These are phyloP conservation scores for Colletotrichum agaves DNA, from an alignment of 2,329 filamentous ascomycete species.

Conservation along the genomic window DNA sequence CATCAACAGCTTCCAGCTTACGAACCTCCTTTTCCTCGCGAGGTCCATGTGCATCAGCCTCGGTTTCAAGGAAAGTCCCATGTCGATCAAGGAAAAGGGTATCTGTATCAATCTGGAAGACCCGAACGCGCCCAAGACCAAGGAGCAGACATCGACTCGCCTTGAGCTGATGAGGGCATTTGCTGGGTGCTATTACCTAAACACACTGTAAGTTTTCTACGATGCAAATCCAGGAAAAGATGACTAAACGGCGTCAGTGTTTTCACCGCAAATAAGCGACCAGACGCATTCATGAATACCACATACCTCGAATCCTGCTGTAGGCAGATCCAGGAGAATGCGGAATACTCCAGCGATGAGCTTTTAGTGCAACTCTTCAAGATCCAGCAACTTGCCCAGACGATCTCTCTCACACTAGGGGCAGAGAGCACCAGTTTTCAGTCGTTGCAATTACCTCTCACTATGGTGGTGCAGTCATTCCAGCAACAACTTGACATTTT, in stretches of 20 bases:
- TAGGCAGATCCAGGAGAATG: conserved; percentile 52
- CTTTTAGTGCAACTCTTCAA: conserved; percentile 58
- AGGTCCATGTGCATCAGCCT: conserved; percentile 58
- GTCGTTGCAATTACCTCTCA: conserved; percentile 52
- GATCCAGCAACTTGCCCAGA: conserved; percentile 60
- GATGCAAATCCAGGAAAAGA: too few relatives aligned
- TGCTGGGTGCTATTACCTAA: conserved; percentile 61
- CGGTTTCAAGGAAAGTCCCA: conserved; percentile 48
- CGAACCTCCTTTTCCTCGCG: conserved; percentile 60
- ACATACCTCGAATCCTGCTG: conserved; percentile 56
- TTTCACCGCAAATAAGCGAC: conserved; percentile 58
- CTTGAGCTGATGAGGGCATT: conserved; percentile 60
- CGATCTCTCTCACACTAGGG: conserved; percentile 55
- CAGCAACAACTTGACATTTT: conserved; percentile 56
- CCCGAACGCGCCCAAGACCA: conserved; percentile 15
- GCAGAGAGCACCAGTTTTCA: conserved; percentile 41
- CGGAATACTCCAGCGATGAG: conserved; percentile 56
- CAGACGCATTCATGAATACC: conserved; percentile 60
- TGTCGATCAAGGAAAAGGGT: conserved; percentile 21
- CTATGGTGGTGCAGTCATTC: conserved; percentile 55
- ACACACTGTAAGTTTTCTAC: conserved; percentile 54
- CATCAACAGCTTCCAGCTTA: conserved; percentile 60
- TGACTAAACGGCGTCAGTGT: conserved; percentile 43
- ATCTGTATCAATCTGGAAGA: conserved; percentile 18
- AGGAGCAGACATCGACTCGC: conserved; percentile 42